These are phyloP conservation scores for Carallia pectinifolia DNA, from an alignment of 345 rosid genomes.

Conservation along the genomic window DNA sequence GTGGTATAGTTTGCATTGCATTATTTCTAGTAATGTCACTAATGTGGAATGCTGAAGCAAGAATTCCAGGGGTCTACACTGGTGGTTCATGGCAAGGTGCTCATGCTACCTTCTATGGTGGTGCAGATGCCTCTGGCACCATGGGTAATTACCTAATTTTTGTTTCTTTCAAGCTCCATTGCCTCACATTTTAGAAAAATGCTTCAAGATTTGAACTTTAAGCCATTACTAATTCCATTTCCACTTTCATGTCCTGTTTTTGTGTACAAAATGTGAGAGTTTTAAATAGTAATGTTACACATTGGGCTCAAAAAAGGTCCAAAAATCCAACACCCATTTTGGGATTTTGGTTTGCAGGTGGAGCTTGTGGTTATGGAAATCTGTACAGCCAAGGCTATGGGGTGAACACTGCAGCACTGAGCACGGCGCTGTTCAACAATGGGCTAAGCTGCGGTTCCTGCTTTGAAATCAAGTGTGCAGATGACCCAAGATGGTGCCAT, in stretches of 20 bases:
- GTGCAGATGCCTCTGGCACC: constrained; percentile 77
- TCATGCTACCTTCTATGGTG: constrained; percentile 84
- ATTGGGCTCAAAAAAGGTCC: no score
- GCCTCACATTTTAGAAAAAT: neutral
- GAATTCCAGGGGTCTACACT: constrained; percentile 62
- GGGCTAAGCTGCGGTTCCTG: constrained; percentile 56
- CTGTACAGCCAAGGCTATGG: constrained; percentile 60
- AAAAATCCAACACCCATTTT: no score
- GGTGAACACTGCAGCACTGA: constrained; percentile 54
- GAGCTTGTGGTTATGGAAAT: constrained; percentile 58
- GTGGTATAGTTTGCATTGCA: neutral
- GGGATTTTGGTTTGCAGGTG: constrained; percentile 26
- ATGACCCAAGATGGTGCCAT: constrained; percentile 49
- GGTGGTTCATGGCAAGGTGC: constrained; percentile 68
- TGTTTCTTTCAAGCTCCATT: neutral
- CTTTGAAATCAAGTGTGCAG: constrained; percentile 46
- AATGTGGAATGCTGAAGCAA: constrained; percentile 42
- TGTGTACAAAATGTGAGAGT: no score
- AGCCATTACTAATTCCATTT: neutral
- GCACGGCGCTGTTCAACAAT: constrained; percentile 55
- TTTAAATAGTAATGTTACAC: no score
- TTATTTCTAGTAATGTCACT: constrained; percentile 1
- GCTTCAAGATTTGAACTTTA: neutral
- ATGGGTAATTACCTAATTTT: constrained; percentile 40
- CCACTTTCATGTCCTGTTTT: constrained; percentile 54